Percentiles rank a stretch among this genome's conserved stretches.
phyloP scores from a whole-genome alignment of 2,329 filamentous ascomycete genomes.

The Epichloe baconii region DNA sequence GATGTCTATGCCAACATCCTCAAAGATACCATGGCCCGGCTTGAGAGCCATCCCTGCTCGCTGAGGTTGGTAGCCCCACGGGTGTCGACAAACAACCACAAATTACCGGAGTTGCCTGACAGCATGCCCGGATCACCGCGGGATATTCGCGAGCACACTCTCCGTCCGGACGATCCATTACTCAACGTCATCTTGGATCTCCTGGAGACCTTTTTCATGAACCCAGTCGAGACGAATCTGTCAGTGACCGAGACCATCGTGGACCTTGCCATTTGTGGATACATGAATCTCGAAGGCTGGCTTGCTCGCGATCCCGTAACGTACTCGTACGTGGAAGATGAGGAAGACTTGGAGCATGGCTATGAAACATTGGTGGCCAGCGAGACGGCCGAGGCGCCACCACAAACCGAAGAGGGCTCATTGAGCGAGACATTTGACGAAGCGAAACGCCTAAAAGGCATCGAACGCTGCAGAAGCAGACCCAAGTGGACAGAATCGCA shows the following conservation, averaged over 20 bases:
- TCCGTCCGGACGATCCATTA: slow-evolving; percentile 49
- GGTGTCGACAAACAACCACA: slow-evolving; percentile 41
- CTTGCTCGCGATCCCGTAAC: slow-evolving; percentile 58
- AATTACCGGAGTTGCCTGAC: slow-evolving; percentile 40
- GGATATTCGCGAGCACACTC: slow-evolving; percentile 46
- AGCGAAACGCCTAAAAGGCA: slow-evolving; percentile 27
- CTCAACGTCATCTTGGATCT: slow-evolving; percentile 56
- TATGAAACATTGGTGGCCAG: slow-evolving; percentile 6
- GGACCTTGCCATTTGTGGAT: slow-evolving; percentile 71
- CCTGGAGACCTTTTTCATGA: slow-evolving; percentile 71
- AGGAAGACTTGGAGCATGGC: slow-evolving; percentile 15
- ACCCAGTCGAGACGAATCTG: slow-evolving; percentile 83
- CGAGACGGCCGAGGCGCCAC: not conserved
- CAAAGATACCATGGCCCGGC: slow-evolving; percentile 53
- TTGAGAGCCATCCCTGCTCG: slow-evolving; percentile 65
- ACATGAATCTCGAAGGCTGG: slow-evolving; percentile 84
- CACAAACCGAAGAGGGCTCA: not conserved
- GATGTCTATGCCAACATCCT: slow-evolving; percentile 59
- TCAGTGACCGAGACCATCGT: slow-evolving; percentile 74
- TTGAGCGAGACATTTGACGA: slow-evolving; percentile 10
- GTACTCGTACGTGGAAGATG: slow-evolving; percentile 36
- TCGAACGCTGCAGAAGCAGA: slow-evolving; percentile 38
- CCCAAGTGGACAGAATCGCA: slow-evolving; percentile 39
- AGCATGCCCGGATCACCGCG: slow-evolving; percentile 47
- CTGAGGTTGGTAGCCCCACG: slow-evolving; percentile 52